Base-by-base conservation (phyloP, 1,139 yeast species). In the Yamadazyma sp. region DNA sequence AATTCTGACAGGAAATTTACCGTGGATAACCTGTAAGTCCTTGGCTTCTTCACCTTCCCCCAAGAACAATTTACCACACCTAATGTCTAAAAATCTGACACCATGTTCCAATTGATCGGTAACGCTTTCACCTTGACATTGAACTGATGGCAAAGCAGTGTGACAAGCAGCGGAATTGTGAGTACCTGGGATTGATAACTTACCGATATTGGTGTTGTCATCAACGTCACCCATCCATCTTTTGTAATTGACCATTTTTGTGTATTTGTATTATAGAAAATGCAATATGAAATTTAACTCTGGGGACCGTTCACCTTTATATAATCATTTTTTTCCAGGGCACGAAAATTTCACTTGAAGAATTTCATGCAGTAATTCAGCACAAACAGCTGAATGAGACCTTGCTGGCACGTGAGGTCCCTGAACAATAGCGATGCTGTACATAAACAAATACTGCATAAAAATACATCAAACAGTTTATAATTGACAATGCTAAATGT, bases 141-240 rank as follows among this genome's bases (percentile, higher is more conserved):
- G 84, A 24, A 85, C 92, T 0, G 88, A 80, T 15, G 92, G 92
- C 37, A 84, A 67, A 1, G 92, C 84, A n/a, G 76, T 64, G 57
- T 82, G 82, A 52, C 77, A 78, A 9, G 94, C 92, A 10, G 86
- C 88, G 23, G 87, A 73, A 54, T 85, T 85, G 64, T 86, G 95
- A 13, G 94, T 84, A 12, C 94, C 95, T 5, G 94, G 89, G 41
- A 85, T 69, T 0, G 90, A 70, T 41, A 86, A 67, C 46, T 72
- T 64, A 6, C 83, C 68, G 35, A 85, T 46, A 28, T 56, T 54
- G 29, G 73, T 65, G 57, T 79, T 67, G 57, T 82, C 86, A 42
- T 67, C 61, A 41, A 83, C 55, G 11, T 73, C 69, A 31, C 61
- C 58, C 65, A 80, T 63, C 94, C 94, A 85, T 35, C 63, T 42